A percentile compares a stretch with the other conserved stretches of the same genome.
These are phyloP conservation scores for grape (Vitis vinifera) DNA, from an alignment of 164 flowering plant genomes.

Conservation along the genomic window ASM3070453v1 NC_081809.1:18786001-18786500, in stretches of 20 bases:
- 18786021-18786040: background rate
- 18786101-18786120: too few relatives aligned
- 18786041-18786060: too few relatives aligned
- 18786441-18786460: too few relatives aligned
- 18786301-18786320: constrained; percentile 88
- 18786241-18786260: constrained; percentile 90
- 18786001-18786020: background rate
- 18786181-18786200: background rate
- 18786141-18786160: background rate
- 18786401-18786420: background rate
- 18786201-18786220: constrained; percentile 50
- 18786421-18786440: too few relatives aligned
- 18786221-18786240: constrained; percentile 82
- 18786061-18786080: too few relatives aligned
- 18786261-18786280: constrained; percentile 93
- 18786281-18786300: constrained; percentile 89
- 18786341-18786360: constrained; percentile 84
- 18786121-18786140: background rate
- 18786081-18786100: too few relatives aligned
- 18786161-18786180: too few relatives aligned
- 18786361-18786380: constrained; percentile 71
- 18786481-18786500: background rate
- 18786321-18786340: constrained; percentile 72
- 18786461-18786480: too few relatives aligned
- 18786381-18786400: background rate